Base-by-base conservation (phyloP, 176 grass and related monocot genomes). In the Oropetium thomaeum region DNA sequence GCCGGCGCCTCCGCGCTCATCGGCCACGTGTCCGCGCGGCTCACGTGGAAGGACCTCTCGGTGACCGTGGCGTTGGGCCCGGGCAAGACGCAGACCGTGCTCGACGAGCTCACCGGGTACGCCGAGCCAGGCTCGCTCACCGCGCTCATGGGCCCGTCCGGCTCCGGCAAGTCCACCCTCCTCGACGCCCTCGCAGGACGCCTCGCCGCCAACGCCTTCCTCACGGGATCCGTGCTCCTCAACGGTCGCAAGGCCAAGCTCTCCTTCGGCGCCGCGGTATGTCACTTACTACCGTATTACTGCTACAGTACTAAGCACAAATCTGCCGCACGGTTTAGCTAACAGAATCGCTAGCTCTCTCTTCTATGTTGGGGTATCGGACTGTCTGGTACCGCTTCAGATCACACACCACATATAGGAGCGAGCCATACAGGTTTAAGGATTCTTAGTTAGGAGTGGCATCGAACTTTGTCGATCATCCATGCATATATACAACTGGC, bases 191-290 rank as follows among this genome's bases (percentile, higher is more conserved):
- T 99, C 45, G 82, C 91, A n/a, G 79, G 89, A 29, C 92, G 96
- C 55, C 96, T 92, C 75, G 96, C 89, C 44, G 60, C 96, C 78
- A 99, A 96, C 78, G 96, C 89, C 7, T 99, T 99, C 83, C 92
- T 90, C 75, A 86, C 92, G 35, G 96, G 96, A 59, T 37, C 58
- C 72, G 83, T 99, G 25, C 87, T 99, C 69, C 87, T 99, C 81
- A 99, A 99, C 76, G 96, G 96, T 2, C 81, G 96, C 58, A 99
- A 95, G 85, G 71, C 85, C 82, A 99, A 99, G 77, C 89, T 99
- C 30, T 99, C 96, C 61, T 99, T 96, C 71, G 96, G 96, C 70
- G 89, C 96, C 68, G 96, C 96, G 77, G 96, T 99, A 83, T 43
- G 81, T 55, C 14, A n/a, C n/a, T n/a, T n/a, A n/a, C n/a, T n/a